phyloP scores from a whole-genome alignment of 345 rosid genomes.

The Salix exigua region DNA sequence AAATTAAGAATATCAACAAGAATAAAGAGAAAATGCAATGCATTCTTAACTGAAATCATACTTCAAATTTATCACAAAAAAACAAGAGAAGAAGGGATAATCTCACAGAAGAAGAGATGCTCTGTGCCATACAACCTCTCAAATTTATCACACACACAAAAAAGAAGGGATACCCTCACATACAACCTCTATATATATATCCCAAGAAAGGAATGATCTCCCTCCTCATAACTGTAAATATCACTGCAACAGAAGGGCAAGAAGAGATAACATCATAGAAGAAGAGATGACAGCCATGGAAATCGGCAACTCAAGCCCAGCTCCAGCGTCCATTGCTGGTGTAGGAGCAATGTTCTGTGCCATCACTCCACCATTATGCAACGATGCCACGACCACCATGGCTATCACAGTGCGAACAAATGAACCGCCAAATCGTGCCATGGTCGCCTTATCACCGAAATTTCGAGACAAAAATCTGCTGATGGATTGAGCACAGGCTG shows the following conservation, averaged over 20 bases:
- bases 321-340: constrained; percentile 22
- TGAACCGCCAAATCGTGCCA: neutral
- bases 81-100: neutral
- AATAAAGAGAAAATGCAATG: too few species aligned
- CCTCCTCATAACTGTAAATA: neutral
- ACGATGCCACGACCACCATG: neutral
- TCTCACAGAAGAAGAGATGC: neutral
- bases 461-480: neutral
- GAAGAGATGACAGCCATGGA: constrained; percentile 2
- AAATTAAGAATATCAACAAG: neutral
- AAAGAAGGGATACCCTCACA: neutral
- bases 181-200: neutral
- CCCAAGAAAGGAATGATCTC: neutral
- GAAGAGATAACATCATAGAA: constrained; percentile 1
- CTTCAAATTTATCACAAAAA: neutral
- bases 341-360: constrained; percentile 21
- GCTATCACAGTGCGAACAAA: neutral
- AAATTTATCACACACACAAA: neutral
- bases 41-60: neutral
- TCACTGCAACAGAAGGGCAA: neutral
- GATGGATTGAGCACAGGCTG: neutral
- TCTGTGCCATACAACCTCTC: neutral
- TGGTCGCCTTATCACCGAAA: neutral
- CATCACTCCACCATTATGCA: neutral
- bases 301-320: neutral